Base-by-base conservation (phyloP, 495 filamentous ascomycete species). In the Daldinia vernicosa region DNA sequence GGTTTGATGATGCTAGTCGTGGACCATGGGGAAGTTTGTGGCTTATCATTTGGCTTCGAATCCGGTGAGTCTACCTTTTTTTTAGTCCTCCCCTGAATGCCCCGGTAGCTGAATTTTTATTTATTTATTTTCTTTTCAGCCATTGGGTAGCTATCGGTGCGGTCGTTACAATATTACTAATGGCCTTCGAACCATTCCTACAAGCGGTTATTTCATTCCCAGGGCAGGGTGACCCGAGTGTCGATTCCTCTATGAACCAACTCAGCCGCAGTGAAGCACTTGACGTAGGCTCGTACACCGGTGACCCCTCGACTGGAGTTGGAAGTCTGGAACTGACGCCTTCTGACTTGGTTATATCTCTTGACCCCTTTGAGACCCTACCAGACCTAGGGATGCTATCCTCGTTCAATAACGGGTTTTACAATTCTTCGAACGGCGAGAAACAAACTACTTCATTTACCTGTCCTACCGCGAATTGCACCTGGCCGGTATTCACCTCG, bases 1-100 rank as follows among this genome's bases (percentile, higher is more conserved):
- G 69, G 6, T 79, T 80, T 47, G 81, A 83, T 52, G 69, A 72
- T 15, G 80, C 82, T 0, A 81, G 77, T 50, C 74, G 81, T 3
- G 82, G 82, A 1, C 79, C 79, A 0, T 77, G 74, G 66, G 81
- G 82, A 0, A 75, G 77, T 11, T 43, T 82, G 0, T 71, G 64
- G 43, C 61, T 84, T n/a, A 63, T 83, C 0, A 68, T 73, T 47
- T 66, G 67, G 66, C 47, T 71, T 17, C 51, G 28, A 50, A 47
- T 53, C 6, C 37, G n/a, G 70, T 76, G 5, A 62, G 66, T 57
- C 11, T 15, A 32, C 15, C 28, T n/a, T 35, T 7, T 33, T 39
- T 14, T 40, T 26, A 0, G 55, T 39, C n/a, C n/a, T 39, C 5
- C 22, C 6, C 11, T 39, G 27, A 39, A 66, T 39, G 28, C 19